Conservation (phyloP, 228 moss, liverwort and hornwort species). For the Sphagnum fallax region DNA sequence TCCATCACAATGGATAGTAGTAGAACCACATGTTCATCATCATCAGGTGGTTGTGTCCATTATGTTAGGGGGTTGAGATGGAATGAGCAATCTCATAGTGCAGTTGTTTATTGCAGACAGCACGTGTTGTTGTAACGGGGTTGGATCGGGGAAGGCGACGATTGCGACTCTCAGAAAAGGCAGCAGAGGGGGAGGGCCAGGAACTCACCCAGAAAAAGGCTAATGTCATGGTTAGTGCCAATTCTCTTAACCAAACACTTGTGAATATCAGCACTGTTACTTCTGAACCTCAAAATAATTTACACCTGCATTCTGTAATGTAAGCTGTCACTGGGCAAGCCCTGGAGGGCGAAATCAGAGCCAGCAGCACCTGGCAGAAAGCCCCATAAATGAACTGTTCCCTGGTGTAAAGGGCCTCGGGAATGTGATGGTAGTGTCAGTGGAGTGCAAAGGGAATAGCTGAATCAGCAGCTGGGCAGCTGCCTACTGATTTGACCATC, state of each 20-base stretch:
- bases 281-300: background rate
- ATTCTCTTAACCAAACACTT: background rate
- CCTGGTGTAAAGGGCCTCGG: background rate
- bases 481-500: too few species aligned
- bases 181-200: slow-evolving; percentile 61
- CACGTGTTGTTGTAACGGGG: slow-evolving; percentile 44
- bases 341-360: too few species aligned
- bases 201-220: slow-evolving; percentile 55
- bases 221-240: slow-evolving; percentile 50
- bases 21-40: too few species aligned
- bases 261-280: background rate
- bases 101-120: slow-evolving; percentile 33
- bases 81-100: too few species aligned
- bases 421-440: too few species aligned
- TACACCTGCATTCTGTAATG: background rate
- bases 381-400: background rate
- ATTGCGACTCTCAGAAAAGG: slow-evolving; percentile 61
- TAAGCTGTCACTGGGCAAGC: too few species aligned
- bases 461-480: too few species aligned
- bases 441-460: too few species aligned
- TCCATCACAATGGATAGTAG: too few species aligned
- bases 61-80: too few species aligned
- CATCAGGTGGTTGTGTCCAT: too few species aligned
- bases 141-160: slow-evolving; percentile 52
- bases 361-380: too few species aligned